These are phyloP conservation scores for Cokeromyces recurvatus DNA, from an alignment of 371 early-diverging fungal species.

Conservation along the genomic window DNA sequence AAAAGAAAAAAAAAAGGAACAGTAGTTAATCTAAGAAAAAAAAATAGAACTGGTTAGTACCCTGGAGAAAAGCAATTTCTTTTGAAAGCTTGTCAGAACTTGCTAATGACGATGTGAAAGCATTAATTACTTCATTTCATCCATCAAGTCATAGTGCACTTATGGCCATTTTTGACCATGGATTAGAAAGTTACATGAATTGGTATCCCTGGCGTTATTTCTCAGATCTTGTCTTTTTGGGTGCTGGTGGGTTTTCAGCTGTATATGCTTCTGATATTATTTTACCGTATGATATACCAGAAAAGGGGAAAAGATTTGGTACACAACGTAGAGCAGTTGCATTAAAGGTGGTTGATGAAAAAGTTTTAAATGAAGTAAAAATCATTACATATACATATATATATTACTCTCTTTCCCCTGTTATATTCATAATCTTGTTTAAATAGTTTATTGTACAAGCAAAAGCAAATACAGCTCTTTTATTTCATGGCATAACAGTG, in stretches of 20 bases:
- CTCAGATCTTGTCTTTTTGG: conserved; percentile 35
- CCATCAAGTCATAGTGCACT: conserved; percentile 26
- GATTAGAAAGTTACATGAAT: conserved; percentile 29
- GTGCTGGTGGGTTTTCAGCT: conserved; percentile 37
- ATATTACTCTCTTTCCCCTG: too few species aligned
- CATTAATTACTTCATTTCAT: conserved; percentile 23
- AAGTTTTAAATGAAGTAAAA: conserved; percentile 35
- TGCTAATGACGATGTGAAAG: conserved; percentile 14
- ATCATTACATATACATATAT: neutral
- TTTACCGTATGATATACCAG: conserved; percentile 30
- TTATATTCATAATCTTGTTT: too few species aligned
- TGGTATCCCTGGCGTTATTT: conserved; percentile 44
- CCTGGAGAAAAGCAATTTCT: conserved; percentile 35
- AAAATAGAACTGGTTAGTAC: conserved; percentile 24
- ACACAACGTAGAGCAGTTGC: conserved; percentile 22
- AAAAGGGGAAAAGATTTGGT: conserved; percentile 16
- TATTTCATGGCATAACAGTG: conserved; percentile 37
- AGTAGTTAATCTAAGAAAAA: conserved; percentile 31
- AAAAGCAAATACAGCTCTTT: conserved; percentile 29
- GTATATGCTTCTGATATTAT: conserved; percentile 27
- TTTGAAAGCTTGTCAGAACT: conserved; percentile 26
- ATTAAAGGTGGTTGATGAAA: conserved; percentile 38
- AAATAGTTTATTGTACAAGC: conserved; percentile 35
- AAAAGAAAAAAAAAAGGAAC: conserved; percentile 12
- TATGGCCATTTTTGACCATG: conserved; percentile 25